Evolutionary conservation across 2,329 filamentous ascomycete genomes (phyloP), one percentile per base, ranked within the genome.

Genomic region (Penicillium sp.): DNA sequence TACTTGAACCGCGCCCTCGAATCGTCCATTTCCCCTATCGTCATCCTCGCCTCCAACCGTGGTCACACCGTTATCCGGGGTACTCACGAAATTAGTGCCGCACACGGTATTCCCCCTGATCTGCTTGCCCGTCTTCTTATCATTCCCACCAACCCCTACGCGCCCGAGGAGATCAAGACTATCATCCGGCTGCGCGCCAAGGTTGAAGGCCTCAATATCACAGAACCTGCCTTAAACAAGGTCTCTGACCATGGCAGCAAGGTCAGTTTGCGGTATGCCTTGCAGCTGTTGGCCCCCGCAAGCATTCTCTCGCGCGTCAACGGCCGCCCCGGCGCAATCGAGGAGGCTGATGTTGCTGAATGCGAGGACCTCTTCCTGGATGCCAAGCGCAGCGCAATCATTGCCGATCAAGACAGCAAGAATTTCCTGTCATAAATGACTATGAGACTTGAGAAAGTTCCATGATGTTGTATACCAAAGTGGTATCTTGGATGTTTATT

Each of bases 1-100:
- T 99, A 97, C 79, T 87, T 99, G 71, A 97, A 97, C 82, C 90
- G 93, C 72, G 94, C 94, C n/a, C 84, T 99, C 67, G 94, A 99
- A 82, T 93, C 91, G 56, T 86, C 88, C 65, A 95, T 99, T 71
- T 93, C 93, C 2, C 94, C 94, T 57, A 96, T 99, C 71, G 94
- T 99, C 61, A 94, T 99, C 66, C 88, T 99, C 60, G 94, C 94
- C 59, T 97, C 94, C 42, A 99, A 99, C 81, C 89, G 94, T 70
- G 94, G 94, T 75, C 89, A 93, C 82, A 93, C 91, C 64, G 90
- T 91, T 64, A 94, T 99, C 72, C 90, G 92, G 68, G 93, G 93
- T 71, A 93, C 90, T 56, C 86, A 90, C 74, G 77, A 81, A 68
- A 83, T 94, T 71, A 83, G 89, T 67, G 91, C 92, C 56, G 91